Evolutionary conservation across 345 rosid genomes (phyloP).

Genomic region (Lepidium aucheri): DNA sequence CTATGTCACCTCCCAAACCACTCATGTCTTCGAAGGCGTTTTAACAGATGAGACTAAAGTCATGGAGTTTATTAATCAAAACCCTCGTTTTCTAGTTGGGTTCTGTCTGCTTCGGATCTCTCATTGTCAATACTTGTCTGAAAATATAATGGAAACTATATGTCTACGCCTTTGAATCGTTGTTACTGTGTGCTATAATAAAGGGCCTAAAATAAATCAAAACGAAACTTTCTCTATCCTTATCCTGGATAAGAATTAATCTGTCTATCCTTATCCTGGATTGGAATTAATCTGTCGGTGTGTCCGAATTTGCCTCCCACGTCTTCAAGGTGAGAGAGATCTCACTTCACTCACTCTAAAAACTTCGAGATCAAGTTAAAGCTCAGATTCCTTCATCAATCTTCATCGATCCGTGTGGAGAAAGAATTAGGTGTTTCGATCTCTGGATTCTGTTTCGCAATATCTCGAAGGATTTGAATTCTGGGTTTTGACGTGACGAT

Average conservation of each 20-base stretch:
- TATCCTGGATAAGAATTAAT: no score
- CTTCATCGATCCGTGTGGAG: constrained; percentile 2
- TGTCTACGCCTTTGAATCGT: neutral
- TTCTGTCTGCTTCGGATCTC: neutral
- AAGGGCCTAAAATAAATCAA: no score
- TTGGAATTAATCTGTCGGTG: neutral
- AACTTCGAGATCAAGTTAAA: constrained; percentile 18
- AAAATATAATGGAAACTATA: neutral
- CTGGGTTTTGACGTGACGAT: neutral
- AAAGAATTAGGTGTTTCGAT: neutral
- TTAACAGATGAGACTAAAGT: neutral
- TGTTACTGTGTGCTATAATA: neutral
- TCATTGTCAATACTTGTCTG: constrained; percentile 17
- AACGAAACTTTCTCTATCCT: no score
- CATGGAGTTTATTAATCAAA: constrained; percentile 6
- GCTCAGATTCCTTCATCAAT: neutral
- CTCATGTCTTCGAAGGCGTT: constrained; percentile 30
- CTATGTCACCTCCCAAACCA: constrained; percentile 67
- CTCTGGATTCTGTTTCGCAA: neutral
- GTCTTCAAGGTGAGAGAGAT: neutral
- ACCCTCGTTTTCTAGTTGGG: neutral
- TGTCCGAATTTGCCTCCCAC: neutral
- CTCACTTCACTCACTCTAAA: constrained; percentile 19
- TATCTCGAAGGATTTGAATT: neutral
- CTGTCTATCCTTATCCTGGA: neutral